Base-by-base conservation (phyloP, 2,329 filamentous ascomycete genomes). In the Macrophomina pseudophaseolina region DNA sequence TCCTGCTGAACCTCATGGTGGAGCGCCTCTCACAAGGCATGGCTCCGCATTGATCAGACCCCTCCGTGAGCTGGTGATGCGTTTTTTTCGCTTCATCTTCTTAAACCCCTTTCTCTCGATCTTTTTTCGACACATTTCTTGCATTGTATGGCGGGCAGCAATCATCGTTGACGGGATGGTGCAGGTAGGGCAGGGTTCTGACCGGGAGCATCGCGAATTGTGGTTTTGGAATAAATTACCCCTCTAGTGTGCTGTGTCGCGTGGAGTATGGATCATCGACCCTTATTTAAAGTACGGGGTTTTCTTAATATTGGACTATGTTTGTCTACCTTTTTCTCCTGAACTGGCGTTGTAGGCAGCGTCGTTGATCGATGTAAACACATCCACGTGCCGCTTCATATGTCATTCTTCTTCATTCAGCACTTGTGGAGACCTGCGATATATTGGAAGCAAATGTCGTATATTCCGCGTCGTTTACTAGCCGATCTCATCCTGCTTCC, bases 1-100 rank as follows among this genome's bases (percentile, higher is more conserved):
- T 94, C 23, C 78, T 99, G 66, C 82, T 95, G 74, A 94, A 92
- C 78, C 82, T 91, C 67, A 97, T 99, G 93, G 91, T 96, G 75
- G 91, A 94, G 70, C 87, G 91, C 69, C 83, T 98, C 56, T 85
- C 90, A 7, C 82, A 85, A 71, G 86, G 86, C 40, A 58, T 62
- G 56, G 14, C 64, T 35, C 30, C 38, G n/a, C 51, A 65, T 46
- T 62, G 38, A 62, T 38, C 32, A 38, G 16, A n/a, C 14, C 4
- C 9, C 8, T 12, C 6, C 4, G 16, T 35, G 42, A 40, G 30
- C 30, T 23, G 16, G 28, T 30, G 11, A 8, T 48, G n/a, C 44
- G 33, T 49, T 3, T 60, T 44, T 38, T 7, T 49, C 28, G 28
- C 16, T 51, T 38, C 42, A 33, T 38, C 44, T 51, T 38, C 16